Evolutionary conservation across 805 yeast species (phyloP), one percentile per base, ranked within the genome.

Genomic region (Phaffomyces antillensis): DNA sequence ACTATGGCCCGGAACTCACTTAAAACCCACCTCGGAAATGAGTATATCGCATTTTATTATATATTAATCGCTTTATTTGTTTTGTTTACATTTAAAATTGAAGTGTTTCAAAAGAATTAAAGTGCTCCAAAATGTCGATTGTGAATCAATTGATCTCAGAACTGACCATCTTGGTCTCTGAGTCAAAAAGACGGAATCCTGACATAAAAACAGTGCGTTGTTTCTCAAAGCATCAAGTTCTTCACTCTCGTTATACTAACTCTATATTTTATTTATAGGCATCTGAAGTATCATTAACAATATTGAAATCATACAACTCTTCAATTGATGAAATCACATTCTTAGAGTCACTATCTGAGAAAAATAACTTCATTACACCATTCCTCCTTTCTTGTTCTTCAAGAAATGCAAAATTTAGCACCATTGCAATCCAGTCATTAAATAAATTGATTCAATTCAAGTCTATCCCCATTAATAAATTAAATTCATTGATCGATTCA

Each of bases 381-480:
- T 81, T 87, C 47, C 60, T 86, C 12, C 60, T 81, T 40, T 81
- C 95, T 0, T 83, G 95, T 53, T 75, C 80, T 11, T 74, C 91
- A 0, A 76, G 85, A 41, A 87, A 84, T 62, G 81, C 85, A 9
- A 87, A 87, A 57, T 71, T 85, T 50, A 77, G 83, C 23, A 71
- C 85, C 2, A 71, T 83, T 16, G 80, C 96, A 0, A 70, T 90
- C 39, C 90, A 85, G 49, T 75, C 85, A 40, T 63, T 90, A 16
- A 83, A 83, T 46, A 73, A 73, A 16, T 64, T 91, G 42, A 76
- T 86, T 7, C 62, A 73, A 17, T 55, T 69, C n/a, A 62, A 66
- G 9, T 72, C 81, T 3, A 65, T 91, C 11, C 81, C 90, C 0
- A 64, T 68, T 0, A 64, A 68, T 4, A 71, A 77, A 38, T 55